Evolutionary conservation across 2,329 filamentous ascomycete species (phyloP).

Genomic region (Emergomyces africanus): DNA sequence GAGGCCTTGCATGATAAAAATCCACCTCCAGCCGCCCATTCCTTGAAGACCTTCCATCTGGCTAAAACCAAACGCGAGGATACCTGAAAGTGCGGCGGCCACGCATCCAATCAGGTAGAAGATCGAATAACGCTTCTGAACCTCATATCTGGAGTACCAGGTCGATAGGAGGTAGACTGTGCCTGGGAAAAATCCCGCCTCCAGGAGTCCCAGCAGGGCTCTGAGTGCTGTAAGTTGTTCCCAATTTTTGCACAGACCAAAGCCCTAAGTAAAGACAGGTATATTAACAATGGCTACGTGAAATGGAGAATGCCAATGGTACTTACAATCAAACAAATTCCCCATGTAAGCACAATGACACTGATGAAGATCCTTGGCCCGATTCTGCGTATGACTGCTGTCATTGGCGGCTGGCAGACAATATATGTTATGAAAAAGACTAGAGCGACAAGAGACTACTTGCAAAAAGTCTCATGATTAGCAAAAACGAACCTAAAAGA

Average conservation of each 20-base stretch:
- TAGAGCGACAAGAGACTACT: constrained; percentile 49
- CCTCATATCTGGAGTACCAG: constrained; percentile 47
- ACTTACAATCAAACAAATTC: constrained; percentile 13
- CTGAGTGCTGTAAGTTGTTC: constrained; percentile 15
- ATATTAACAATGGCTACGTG: neutral
- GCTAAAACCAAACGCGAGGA: constrained; percentile 32
- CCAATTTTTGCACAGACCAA: constrained; percentile 19
- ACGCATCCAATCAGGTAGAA: constrained; percentile 40
- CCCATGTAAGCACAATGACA: constrained; percentile 13
- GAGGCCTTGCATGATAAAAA: constrained; percentile 42
- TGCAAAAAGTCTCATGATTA: neutral
- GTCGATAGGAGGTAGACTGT: constrained; percentile 61
- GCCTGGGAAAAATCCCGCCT: constrained; percentile 56
- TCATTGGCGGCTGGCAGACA: constrained; percentile 58
- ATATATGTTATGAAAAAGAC: constrained; percentile 66
- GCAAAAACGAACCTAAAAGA: neutral
- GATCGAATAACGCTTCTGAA: constrained; percentile 29
- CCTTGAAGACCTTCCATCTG: constrained; percentile 32
- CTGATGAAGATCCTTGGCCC: constrained; percentile 31
- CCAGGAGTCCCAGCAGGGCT: constrained; percentile 47
- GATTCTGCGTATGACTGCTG: constrained; percentile 52
- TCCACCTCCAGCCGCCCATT: constrained; percentile 40
- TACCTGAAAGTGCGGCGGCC: constrained; percentile 36
- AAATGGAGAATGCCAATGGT: neutral
- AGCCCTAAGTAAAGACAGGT: constrained; percentile 6